These are phyloP conservation scores for Heritiera fomes DNA, from an alignment of 345 rosid species.

Conservation along the genomic window DNA sequence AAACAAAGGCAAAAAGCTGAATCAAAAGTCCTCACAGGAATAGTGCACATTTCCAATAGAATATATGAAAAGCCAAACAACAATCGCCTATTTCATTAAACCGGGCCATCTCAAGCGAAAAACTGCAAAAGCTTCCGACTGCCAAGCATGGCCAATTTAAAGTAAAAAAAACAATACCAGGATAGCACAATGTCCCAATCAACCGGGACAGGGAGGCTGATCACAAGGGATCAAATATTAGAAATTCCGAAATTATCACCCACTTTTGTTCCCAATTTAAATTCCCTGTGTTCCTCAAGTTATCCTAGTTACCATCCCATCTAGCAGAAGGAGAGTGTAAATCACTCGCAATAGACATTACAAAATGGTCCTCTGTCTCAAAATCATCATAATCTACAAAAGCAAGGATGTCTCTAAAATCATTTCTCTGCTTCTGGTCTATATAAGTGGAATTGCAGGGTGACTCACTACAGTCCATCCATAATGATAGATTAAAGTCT, in stretches of 20 bases:
- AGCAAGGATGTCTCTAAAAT: neutral
- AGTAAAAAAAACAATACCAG: neutral
- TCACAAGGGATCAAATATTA: neutral
- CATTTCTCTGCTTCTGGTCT: neutral
- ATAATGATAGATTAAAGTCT: neutral
- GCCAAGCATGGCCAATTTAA: neutral
- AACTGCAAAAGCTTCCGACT: neutral
- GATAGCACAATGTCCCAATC: neutral
- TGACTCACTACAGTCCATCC: neutral
- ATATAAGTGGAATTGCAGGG: neutral
- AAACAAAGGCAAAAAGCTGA: neutral
- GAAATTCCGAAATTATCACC: neutral
- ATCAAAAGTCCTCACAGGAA: neutral
- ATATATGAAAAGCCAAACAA: constrained; percentile 6
- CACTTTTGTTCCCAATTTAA: neutral
- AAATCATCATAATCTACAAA: neutral
- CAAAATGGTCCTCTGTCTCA: neutral
- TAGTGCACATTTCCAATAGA: neutral
- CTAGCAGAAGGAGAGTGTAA: neutral
- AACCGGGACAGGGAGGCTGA: neutral
- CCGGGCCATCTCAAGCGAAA: neutral
- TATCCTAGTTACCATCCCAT: neutral
- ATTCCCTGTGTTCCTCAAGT: neutral
- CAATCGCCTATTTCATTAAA: neutral
- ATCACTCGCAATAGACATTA: neutral